Evolutionary conservation across 2,329 filamentous ascomycete species (phyloP).

Genomic region (Mollisiaceae sp.): DNA sequence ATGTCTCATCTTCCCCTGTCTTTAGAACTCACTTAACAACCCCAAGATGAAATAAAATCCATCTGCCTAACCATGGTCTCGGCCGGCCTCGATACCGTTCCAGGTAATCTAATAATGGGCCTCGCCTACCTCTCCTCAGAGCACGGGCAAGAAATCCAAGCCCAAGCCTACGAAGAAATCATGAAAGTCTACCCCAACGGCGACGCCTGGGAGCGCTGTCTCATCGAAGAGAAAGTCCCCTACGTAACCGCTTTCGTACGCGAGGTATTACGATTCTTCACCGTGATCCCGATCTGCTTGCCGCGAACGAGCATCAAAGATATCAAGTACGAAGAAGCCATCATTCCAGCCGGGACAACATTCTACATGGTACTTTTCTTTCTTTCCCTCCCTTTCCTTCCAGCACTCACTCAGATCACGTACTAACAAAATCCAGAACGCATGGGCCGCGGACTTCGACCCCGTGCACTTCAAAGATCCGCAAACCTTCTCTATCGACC

Average conservation of each 20-base stretch:
- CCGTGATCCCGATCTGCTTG: slow-evolving; percentile 79
- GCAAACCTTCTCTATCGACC: slow-evolving; percentile 68
- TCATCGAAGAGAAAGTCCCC: slow-evolving; percentile 74
- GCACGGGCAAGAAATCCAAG: slow-evolving; percentile 72
- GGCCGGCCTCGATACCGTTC: slow-evolving; percentile 81
- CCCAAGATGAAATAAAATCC: slow-evolving; percentile 73
- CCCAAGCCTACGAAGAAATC: slow-evolving; percentile 72
- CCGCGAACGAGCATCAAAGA: slow-evolving; percentile 75
- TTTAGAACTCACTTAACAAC: slow-evolving; percentile 43
- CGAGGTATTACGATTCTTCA: slow-evolving; percentile 79
- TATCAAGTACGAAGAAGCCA: slow-evolving; percentile 68
- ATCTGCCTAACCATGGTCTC: slow-evolving; percentile 85
- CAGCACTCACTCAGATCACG: too few relatives aligned
- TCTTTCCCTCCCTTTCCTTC: too few relatives aligned
- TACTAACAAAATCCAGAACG: slow-evolving; percentile 58
- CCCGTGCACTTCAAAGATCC: slow-evolving; percentile 69
- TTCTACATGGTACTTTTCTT: slow-evolving; percentile 77
- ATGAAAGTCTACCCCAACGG: slow-evolving; percentile 72
- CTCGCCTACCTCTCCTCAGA: slow-evolving; percentile 75
- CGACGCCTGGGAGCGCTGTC: slow-evolving; percentile 77
- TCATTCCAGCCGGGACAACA: slow-evolving; percentile 76
- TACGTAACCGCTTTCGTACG: slow-evolving; percentile 81
- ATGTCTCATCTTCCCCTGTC: slow-evolving; percentile 30
- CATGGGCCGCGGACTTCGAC: slow-evolving; percentile 78
- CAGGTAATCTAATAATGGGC: slow-evolving; percentile 79